A percentile compares a stretch with the other conserved stretches of the same genome.
Conservation (phyloP, 257 asterid species). For the Solanum acaule region DNA sequence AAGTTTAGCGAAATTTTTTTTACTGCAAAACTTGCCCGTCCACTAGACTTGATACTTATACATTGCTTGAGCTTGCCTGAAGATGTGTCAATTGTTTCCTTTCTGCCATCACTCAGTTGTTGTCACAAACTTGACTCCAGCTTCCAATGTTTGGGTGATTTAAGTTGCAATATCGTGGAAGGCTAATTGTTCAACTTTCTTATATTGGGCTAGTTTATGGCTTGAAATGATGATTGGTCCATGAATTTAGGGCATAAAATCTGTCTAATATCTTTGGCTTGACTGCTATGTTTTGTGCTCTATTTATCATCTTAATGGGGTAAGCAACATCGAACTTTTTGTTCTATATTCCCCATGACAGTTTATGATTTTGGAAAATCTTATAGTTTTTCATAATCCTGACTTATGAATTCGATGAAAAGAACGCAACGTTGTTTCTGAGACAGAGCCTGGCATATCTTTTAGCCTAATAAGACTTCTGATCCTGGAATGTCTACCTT, state of each 20-base stretch:
- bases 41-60: not conserved
- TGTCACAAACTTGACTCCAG: not conserved
- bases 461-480: not conserved
- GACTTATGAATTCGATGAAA: not conserved
- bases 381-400: no score
- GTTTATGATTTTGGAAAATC: not conserved
- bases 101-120: not conserved
- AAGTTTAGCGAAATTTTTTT: not conserved
- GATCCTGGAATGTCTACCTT: not conserved
- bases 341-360: not conserved
- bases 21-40: not conserved
- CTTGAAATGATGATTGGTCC: not conserved
- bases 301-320: not conserved
- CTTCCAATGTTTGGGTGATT: not conserved
- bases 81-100: not conserved
- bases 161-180: not conserved
- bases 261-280: not conserved
- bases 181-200: not conserved
- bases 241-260: not conserved
- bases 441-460: not conserved
- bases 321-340: not conserved
- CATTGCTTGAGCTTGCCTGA: not conserved
- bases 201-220: not conserved
- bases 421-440: not conserved
- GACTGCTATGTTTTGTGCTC: not conserved